These are phyloP conservation scores for Boletellus ananiceps DNA, from an alignment of 768 basidiomycete species.

Conservation along the genomic window DNA sequence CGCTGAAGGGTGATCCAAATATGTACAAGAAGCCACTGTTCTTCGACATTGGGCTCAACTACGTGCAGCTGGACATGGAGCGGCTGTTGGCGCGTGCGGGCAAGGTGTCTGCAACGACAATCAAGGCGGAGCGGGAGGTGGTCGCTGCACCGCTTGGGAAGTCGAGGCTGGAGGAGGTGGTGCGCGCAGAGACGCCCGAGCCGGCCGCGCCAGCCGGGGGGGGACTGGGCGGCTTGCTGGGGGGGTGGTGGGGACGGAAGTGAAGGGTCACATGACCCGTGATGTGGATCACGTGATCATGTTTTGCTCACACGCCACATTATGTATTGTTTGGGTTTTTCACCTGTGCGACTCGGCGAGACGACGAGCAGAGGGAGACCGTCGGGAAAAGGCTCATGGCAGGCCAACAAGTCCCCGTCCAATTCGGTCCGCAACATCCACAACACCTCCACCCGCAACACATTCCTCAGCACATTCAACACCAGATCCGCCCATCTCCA, in stretches of 20 bases:
- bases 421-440: conserved; percentile 19
- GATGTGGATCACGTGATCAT: conserved; percentile 11
- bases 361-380: conserved; percentile 7
- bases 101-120: conserved; percentile 31
- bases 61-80: conserved; percentile 83
- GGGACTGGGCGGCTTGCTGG: conserved; percentile 63
- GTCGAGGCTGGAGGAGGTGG: conserved; percentile 54
- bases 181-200: conserved; percentile 45
- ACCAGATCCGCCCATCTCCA: conserved; percentile 9
- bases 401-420: conserved; percentile 24
- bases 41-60: conserved; percentile 93
- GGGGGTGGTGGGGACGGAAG: conserved; percentile 75
- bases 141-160: conserved; percentile 32
- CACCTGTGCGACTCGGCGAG: conserved; percentile 1
- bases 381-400: conserved; percentile 16
- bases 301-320: conserved; percentile 23
- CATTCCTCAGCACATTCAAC: not conserved
- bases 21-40: conserved; percentile 80
- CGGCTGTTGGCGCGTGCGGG: conserved; percentile 67
- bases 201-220: conserved; percentile 41
- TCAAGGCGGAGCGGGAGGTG: conserved; percentile 14
- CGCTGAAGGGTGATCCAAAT: conserved; percentile 39
- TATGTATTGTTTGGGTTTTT: conserved; percentile 16
- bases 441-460: conserved; percentile 11
- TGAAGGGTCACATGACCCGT: conserved; percentile 11